phyloP scores from a whole-genome alignment of 139 green algal genomes.

The Spirogloea muscicola region DNA sequence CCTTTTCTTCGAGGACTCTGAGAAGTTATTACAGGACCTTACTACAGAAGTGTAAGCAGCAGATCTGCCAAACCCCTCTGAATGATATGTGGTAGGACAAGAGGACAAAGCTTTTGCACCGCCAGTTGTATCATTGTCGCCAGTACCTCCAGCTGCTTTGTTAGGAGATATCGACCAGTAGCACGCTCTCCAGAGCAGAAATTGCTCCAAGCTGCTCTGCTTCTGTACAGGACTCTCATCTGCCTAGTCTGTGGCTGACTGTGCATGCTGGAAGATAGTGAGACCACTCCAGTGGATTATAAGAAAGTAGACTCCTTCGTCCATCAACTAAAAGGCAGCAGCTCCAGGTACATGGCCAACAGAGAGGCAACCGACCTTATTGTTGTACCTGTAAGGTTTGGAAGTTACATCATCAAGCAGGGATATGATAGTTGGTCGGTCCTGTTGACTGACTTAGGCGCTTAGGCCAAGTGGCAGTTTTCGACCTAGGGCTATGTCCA shows the following conservation, averaged over 20 bases:
- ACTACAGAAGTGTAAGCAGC: conserved; percentile 41
- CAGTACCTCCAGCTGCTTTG: neutral
- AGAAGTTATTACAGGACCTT: conserved; percentile 35
- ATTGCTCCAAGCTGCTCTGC: neutral
- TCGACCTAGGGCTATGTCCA: neutral
- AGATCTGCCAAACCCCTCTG: neutral
- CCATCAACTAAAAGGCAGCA: conserved; percentile 41
- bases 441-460: neutral
- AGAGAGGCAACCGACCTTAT: neutral
- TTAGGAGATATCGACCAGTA: neutral
- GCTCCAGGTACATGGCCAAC: conserved; percentile 22
- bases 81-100: neutral
- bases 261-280: neutral
- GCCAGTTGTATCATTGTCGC: neutral
- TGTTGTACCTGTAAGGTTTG: neutral
- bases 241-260: neutral
- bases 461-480: neutral
- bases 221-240: neutral
- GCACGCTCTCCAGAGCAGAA: neutral
- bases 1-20: conserved; percentile 49
- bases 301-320: conserved; percentile 44
- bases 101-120: neutral
- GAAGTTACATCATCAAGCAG: neutral
- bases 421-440: neutral
- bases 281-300: conserved; percentile 25